Percentiles rank a stretch among this genome's conserved stretches.
Evolutionary conservation across 805 yeast genomes (phyloP).

Genomic region (Nematodospora valgi): DNA sequence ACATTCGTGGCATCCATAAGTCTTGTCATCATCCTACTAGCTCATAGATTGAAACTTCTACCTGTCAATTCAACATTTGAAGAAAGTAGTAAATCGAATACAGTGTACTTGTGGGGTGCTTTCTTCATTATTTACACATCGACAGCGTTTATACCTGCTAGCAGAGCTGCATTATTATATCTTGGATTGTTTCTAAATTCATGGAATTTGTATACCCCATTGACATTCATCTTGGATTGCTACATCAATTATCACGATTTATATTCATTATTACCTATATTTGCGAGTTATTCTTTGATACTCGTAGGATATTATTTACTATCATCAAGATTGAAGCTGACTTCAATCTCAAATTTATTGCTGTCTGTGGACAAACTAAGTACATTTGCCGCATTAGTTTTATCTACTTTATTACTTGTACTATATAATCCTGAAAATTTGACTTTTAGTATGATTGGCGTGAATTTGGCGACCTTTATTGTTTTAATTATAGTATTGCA

Average conservation of each 20-base stretch:
- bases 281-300: slow-evolving; percentile 14
- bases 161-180: slow-evolving; percentile 22
- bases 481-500: slow-evolving; percentile 24
- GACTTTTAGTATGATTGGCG: slow-evolving; percentile 19
- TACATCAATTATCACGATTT: slow-evolving; percentile 11
- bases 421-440: slow-evolving; percentile 4
- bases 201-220: slow-evolving; percentile 28
- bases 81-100: neutral
- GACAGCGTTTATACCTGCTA: slow-evolving; percentile 20
- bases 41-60: slow-evolving; percentile 3
- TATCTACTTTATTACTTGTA: neutral
- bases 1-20: slow-evolving; percentile 4
- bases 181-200: slow-evolving; percentile 28
- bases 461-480: slow-evolving; percentile 21
- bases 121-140: slow-evolving; percentile 17
- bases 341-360: slow-evolving; percentile 5
- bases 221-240: slow-evolving; percentile 24
- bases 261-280: slow-evolving; percentile 4
- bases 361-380: slow-evolving; percentile 3
- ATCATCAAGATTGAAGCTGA: neutral
- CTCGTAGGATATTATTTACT: slow-evolving; percentile 7
- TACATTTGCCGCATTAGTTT: slow-evolving; percentile 1
- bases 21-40: slow-evolving; percentile 1
- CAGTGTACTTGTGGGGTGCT: neutral
- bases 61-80: neutral